A percentile compares a stretch with the other conserved stretches of the same genome.
Evolutionary conservation across 371 early-diverging fungal species (phyloP).

Genomic region (Mortierella sp.): DNA sequence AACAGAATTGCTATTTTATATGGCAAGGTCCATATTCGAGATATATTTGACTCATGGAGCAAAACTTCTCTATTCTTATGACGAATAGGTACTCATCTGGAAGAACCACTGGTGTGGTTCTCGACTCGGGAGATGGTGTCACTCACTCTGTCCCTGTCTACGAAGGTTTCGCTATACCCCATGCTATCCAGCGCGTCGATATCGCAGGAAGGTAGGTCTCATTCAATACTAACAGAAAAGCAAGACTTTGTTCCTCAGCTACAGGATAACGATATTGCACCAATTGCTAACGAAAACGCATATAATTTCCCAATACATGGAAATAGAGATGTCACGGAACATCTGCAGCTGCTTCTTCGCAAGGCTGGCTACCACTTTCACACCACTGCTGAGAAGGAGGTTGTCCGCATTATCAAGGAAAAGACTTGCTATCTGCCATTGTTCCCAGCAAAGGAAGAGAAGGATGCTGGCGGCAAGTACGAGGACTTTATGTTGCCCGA

Average conservation of each 20-base stretch:
- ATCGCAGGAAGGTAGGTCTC: conserved; percentile 69
- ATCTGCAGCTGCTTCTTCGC: conserved; percentile 97
- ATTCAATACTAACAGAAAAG: neutral
- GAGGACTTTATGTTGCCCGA: conserved; percentile 99
- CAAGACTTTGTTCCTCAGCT: no score
- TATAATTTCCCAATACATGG: conserved; percentile 68
- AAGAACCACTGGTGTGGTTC: conserved; percentile 99
- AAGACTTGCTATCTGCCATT: conserved; percentile 99
- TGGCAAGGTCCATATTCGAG: neutral
- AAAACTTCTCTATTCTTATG: neutral
- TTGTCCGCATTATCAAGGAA: conserved; percentile 99
- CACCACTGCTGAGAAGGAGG: conserved; percentile 99
- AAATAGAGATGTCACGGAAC: conserved; percentile 97
- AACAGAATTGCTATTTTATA: neutral
- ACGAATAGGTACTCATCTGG: conserved; percentile 75
- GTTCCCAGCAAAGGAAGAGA: conserved; percentile 99
- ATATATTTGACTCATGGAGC: conserved; percentile 92
- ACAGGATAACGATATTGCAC: neutral
- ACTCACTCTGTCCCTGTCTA: conserved; percentile 99
- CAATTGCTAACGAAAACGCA: neutral
- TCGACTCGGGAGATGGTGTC: conserved; percentile 99
- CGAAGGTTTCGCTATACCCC: conserved; percentile 99
- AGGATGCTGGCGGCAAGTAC: conserved; percentile 94
- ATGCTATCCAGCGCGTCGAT: conserved; percentile 99
- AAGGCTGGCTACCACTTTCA: conserved; percentile 99